Evolutionary conservation across 2,329 filamentous ascomycete species (phyloP), one percentile per base, ranked within the genome.

Genomic region (Scortechinia acanthostroma): DNA sequence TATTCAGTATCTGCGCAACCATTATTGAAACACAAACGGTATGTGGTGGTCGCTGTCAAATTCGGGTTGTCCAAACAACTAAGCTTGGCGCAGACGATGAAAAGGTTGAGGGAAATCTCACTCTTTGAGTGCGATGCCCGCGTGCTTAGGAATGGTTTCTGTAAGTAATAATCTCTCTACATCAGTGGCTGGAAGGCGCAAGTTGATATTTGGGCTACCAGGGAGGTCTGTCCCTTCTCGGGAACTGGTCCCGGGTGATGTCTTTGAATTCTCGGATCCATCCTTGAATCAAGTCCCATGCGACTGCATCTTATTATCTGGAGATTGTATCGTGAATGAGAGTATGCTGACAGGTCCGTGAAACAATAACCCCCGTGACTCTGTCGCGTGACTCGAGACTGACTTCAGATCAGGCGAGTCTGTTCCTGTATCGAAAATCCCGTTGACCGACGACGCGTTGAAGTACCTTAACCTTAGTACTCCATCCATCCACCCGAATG

Each of bases 291-390:
- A 95, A 54, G 86, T 97, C 50, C 93, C 93, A 1, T 93, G 88
- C 56, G 93, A 98, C 62, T 95, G 91, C 61, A 69, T 98, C 23
- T 69, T 98, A 4, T 74, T 98, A 0, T 88, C 88, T 44, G 94
- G 93, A 33, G 94, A 98, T 64, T 96, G 91, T 57, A 97, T 98
- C 50, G 91, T 98, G 52, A 98, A 98, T 57, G 93, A 98, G 65
- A 97, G 93, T 66, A 98, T 98, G 93, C 77, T 98, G 25, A 98
- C 93, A 30, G 80, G 71, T 74, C 58, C 51, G 58, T 50, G 19
- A 10, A 4, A 28, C n/a, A n/a, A n/a, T n/a, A n/a, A n/a, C n/a
- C n/a, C 14, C 20, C 19, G 6, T 14, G 5, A 13, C 47, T 13
- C 6, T 40, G 10, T 40, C 35, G 6, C 6, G n/a, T n/a, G n/a